Evolutionary conservation across 306 rosid species (phyloP).

Genomic region (Prunus mongolica): DNA sequence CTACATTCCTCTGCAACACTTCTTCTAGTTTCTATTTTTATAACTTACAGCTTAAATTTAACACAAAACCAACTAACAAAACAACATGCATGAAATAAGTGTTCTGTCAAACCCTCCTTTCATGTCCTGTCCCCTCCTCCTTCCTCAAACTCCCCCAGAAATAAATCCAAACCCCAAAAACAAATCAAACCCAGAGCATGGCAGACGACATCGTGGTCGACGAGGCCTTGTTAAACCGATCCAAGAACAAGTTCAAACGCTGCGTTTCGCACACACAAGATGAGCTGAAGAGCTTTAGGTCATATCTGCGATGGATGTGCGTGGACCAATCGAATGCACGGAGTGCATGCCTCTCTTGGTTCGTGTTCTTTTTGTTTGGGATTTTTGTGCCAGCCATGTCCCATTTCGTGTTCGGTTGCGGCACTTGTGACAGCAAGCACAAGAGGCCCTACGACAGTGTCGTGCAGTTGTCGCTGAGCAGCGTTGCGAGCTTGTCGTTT

Average conservation of each 20-base stretch:
- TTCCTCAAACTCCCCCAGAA: too few relatives aligned
- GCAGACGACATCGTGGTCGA: slow-evolving; percentile 1
- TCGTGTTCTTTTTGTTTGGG: slow-evolving; percentile 52
- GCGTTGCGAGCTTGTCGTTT: slow-evolving; percentile 63
- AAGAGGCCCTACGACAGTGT: slow-evolving; percentile 61
- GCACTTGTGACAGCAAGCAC: slow-evolving; percentile 60
- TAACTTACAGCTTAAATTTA: too few relatives aligned
- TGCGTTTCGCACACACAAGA: slow-evolving; percentile 51
- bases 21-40: too few relatives aligned
- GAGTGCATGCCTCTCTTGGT: slow-evolving; percentile 67
- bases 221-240: slow-evolving; percentile 27
- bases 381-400: slow-evolving; percentile 57
- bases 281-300: slow-evolving; percentile 69
- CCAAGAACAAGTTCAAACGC: slow-evolving; percentile 32
- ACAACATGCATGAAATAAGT: too few relatives aligned
- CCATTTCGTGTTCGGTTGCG: slow-evolving; percentile 62
- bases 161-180: background rate
- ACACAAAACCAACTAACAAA: too few relatives aligned
- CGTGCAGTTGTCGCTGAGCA: slow-evolving; percentile 68
- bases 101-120: too few relatives aligned
- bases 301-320: slow-evolving; percentile 85
- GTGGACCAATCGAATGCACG: slow-evolving; percentile 69
- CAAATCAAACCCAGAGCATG: slow-evolving; percentile 5
- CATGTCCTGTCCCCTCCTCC: too few relatives aligned
- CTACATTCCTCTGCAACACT: too few relatives aligned